phyloP scores from a whole-genome alignment of 192 early-diverging fungal species.

The Coemansia sp. region DNA sequence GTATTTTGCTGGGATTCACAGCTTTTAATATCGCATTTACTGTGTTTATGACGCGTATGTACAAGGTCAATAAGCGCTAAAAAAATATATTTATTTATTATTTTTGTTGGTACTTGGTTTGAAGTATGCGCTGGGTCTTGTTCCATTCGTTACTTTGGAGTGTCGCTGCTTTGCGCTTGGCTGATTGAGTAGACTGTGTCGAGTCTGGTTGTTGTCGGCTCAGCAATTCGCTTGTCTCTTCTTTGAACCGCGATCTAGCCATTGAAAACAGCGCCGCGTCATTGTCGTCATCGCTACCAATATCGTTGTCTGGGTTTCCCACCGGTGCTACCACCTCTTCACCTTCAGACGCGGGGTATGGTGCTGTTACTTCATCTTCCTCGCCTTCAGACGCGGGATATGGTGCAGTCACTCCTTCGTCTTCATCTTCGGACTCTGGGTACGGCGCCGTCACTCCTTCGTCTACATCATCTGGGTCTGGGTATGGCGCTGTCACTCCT shows the following conservation, averaged over 20 bases:
- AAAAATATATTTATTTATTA: not conserved
- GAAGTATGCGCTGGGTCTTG: not conserved
- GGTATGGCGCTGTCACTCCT: constrained; percentile 14
- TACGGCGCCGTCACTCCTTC: constrained; percentile 22
- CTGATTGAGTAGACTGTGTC: not conserved
- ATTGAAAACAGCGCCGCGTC: constrained; percentile 11
- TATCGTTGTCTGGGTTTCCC: not conserved
- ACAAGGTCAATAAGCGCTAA: constrained; percentile 54
- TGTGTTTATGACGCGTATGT: constrained; percentile 39
- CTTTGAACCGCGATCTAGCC: constrained; percentile 21
- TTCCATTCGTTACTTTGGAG: constrained; percentile 2
- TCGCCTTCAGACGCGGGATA: not conserved
- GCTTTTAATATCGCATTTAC: constrained; percentile 64
- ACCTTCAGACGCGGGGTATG: constrained; percentile 7
- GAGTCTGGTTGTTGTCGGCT: not conserved
- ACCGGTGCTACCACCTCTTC: not conserved
- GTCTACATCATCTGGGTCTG: not conserved
- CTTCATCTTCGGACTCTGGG: constrained; percentile 6
- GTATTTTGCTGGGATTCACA: constrained; percentile 65
- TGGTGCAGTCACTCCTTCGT: constrained; percentile 9
- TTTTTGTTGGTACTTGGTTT: constrained; percentile 7
- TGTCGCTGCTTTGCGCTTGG: constrained; percentile 8
- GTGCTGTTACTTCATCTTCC: not conserved
- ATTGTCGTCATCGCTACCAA: not conserved
- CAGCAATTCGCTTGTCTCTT: constrained; percentile 17